Percentiles rank a stretch among this genome's conserved stretches.
Conservation (phyloP, 768 basidiomycete genomes). For the Porphyrellus cyaneotinctus region DNA sequence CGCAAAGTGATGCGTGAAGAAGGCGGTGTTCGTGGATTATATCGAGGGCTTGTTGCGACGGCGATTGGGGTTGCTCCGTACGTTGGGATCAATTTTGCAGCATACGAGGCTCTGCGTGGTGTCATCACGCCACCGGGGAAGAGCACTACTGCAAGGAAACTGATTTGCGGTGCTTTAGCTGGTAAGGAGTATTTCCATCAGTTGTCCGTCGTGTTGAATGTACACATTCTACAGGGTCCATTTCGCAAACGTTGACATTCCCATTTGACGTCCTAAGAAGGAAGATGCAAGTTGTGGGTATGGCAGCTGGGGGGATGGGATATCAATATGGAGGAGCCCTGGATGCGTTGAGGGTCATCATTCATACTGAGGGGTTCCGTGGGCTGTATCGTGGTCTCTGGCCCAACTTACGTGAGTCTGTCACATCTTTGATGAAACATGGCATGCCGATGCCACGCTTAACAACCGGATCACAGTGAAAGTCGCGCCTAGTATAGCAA, state of each 20-base stretch:
- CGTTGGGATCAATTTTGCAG: conserved; percentile 89
- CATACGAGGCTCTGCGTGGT: conserved; percentile 80
- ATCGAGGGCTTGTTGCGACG: conserved; percentile 82
- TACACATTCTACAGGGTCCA: conserved; percentile 50
- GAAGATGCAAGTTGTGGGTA: conserved; percentile 93
- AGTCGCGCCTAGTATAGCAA: conserved; percentile 88
- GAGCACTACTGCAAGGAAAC: conserved; percentile 60
- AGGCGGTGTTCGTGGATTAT: conserved; percentile 82
- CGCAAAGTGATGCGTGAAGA: conserved; percentile 87
- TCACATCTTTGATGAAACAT: background rate
- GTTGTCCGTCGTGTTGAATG: conserved; percentile 6
- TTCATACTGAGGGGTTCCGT: conserved; percentile 66
- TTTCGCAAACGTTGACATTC: conserved; percentile 92
- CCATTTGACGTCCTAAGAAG: conserved; percentile 92
- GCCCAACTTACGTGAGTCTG: conserved; percentile 76
- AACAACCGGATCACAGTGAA: conserved; percentile 52
- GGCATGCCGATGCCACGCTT: conserved; percentile 4
- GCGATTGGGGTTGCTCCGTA: conserved; percentile 89
- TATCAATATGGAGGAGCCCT: conserved; percentile 77
- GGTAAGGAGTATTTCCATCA: conserved; percentile 40
- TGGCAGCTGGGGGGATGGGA: conserved; percentile 54
- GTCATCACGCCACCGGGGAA: conserved; percentile 80
- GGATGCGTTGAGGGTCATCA: conserved; percentile 67
- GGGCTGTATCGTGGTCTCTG: conserved; percentile 85
- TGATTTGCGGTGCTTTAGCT: conserved; percentile 83